A percentile compares a stretch with the other conserved stretches of the same genome.
These are phyloP conservation scores for Suhomyces faveliae DNA, from an alignment of 805 yeast species.

Conservation along the genomic window DNA sequence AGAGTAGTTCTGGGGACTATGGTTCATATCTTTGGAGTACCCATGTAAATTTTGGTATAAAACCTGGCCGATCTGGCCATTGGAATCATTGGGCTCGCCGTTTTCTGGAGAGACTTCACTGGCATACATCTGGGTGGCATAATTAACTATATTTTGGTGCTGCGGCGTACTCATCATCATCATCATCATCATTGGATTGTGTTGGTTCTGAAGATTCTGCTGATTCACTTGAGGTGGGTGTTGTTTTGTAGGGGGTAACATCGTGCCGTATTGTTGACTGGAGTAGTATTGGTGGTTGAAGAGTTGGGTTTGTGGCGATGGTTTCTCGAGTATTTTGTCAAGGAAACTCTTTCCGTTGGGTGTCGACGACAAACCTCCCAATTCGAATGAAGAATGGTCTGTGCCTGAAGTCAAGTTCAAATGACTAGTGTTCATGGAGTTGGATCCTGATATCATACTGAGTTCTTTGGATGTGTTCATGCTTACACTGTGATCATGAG, in stretches of 20 bases:
- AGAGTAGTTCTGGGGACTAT: constrained; percentile 8
- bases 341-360: constrained; percentile 41
- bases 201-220: constrained; percentile 15
- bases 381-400: constrained; percentile 42
- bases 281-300: constrained; percentile 14
- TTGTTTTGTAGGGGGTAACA: constrained; percentile 33
- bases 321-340: constrained; percentile 39
- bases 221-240: constrained; percentile 7
- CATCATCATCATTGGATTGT: constrained; percentile 19
- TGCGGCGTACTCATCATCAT: constrained; percentile 47
- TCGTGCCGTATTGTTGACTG: constrained; percentile 14
- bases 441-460: constrained; percentile 26
- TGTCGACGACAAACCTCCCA: constrained; percentile 37
- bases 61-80: constrained; percentile 7
- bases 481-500: constrained; percentile 8
- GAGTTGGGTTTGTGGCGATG: constrained; percentile 31
- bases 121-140: constrained; percentile 18
- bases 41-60: constrained; percentile 9
- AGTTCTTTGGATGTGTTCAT: constrained; percentile 27
- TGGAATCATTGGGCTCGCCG: constrained; percentile 5
- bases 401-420: constrained; percentile 31
- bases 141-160: constrained; percentile 30
- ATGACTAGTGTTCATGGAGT: constrained; percentile 32
- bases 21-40: constrained; percentile 4
- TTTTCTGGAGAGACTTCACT: constrained; percentile 16